These are phyloP conservation scores for Hippophae tibetana DNA, from an alignment of 306 rosid genomes.

Conservation along the genomic window DNA sequence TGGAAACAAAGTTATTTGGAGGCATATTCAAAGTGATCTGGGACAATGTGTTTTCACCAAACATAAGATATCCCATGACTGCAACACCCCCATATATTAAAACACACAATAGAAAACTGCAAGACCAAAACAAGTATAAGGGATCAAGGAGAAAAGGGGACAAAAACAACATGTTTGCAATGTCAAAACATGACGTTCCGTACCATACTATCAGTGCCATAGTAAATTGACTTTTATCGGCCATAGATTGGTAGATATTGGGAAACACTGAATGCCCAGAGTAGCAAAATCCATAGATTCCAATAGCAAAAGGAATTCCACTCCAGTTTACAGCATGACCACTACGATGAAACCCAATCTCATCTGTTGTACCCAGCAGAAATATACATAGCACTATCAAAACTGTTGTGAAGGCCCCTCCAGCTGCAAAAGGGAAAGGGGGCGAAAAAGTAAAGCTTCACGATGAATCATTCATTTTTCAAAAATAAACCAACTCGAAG, in stretches of 20 bases:
- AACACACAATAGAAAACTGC: conserved; percentile 53
- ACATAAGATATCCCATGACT: conserved; percentile 61
- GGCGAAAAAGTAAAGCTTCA: conserved; percentile 8
- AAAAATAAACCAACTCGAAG: conserved; percentile 3
- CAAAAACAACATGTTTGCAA: neutral
- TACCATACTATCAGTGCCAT: conserved; percentile 41
- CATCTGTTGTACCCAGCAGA: conserved; percentile 45
- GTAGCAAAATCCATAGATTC: conserved; percentile 69
- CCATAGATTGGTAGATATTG: conserved; percentile 80
- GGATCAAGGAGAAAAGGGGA: conserved; percentile 5
- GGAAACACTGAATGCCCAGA: conserved; percentile 81
- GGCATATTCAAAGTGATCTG: conserved; percentile 77
- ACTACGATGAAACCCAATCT: conserved; percentile 51
- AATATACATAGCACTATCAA: conserved; percentile 41
- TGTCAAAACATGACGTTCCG: neutral
- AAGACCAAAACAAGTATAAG: neutral
- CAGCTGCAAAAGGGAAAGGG: conserved; percentile 41
- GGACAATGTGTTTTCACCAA: conserved; percentile 52
- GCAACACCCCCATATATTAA: conserved; percentile 55
- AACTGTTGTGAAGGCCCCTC: conserved; percentile 52
- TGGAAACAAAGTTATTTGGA: conserved; percentile 36
- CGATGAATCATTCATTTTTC: neutral
- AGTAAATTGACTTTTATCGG: conserved; percentile 49
- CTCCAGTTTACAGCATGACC: conserved; percentile 44
- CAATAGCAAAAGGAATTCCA: conserved; percentile 72